A percentile compares a stretch with the other conserved stretches of the same genome.
Evolutionary conservation across 2,329 filamentous ascomycete genomes (phyloP).

Genomic region (Achaetomium macrosporum): DNA sequence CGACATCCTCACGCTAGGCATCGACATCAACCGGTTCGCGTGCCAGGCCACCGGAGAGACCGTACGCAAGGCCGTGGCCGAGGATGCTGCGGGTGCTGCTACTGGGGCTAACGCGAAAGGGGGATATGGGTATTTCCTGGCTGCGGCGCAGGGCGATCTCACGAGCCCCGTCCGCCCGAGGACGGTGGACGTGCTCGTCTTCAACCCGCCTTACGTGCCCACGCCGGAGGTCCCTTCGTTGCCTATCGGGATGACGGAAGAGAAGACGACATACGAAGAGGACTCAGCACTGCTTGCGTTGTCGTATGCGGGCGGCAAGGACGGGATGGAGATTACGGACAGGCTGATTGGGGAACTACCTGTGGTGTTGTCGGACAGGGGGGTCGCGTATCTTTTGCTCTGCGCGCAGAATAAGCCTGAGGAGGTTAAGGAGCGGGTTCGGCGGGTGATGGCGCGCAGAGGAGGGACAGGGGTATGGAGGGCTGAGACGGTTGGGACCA

Average conservation of each 20-base stretch:
- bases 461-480: conserved; percentile 47
- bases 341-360: conserved; percentile 68
- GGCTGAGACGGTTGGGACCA: conserved; percentile 71
- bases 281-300: conserved; percentile 80
- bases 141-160: conserved; percentile 66
- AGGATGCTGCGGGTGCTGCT: neutral
- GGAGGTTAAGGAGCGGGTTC: conserved; percentile 30
- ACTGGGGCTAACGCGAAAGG: neutral
- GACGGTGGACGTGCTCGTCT: conserved; percentile 76
- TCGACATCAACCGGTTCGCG: conserved; percentile 82
- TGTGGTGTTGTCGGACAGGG: conserved; percentile 54
- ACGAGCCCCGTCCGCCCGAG: conserved; percentile 51
- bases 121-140: conserved; percentile 51
- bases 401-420: conserved; percentile 85
- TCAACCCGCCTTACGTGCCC: conserved; percentile 96
- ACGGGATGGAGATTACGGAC: conserved; percentile 93
- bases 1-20: conserved; percentile 64
- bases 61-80: conserved; percentile 41
- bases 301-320: conserved; percentile 79
- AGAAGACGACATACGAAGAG: conserved; percentile 54
- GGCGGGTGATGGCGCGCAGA: conserved; percentile 15
- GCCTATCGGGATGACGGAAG: conserved; percentile 21
- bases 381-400: conserved; percentile 83
- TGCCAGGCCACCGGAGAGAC: conserved; percentile 71
- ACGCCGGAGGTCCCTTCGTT: conserved; percentile 64